These are phyloP conservation scores for Sporisorium exsertum DNA, from an alignment of 1,284 basidiomycete species.

Conservation along the genomic window DNA sequence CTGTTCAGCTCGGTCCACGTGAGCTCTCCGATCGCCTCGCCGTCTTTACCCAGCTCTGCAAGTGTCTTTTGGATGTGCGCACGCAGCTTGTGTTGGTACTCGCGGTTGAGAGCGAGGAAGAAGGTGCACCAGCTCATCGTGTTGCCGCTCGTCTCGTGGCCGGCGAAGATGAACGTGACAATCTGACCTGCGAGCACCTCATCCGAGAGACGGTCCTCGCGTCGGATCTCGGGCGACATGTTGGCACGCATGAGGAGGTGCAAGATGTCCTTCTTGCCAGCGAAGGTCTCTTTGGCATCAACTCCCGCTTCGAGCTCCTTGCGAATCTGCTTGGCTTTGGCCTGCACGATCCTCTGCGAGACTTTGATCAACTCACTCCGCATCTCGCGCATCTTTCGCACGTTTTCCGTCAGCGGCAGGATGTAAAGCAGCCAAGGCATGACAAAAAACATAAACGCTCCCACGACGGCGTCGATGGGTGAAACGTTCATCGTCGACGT, in stretches of 20 bases:
- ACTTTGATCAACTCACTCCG: conserved; percentile 39
- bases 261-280: conserved; percentile 51
- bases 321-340: conserved; percentile 43
- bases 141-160: conserved; percentile 64
- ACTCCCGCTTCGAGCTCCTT: conserved; percentile 48
- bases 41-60: conserved; percentile 40
- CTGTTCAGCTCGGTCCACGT: conserved; percentile 52
- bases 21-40: conserved; percentile 41
- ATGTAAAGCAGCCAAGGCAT: conserved; percentile 48
- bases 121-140: conserved; percentile 62
- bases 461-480: conserved; percentile 43
- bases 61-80: conserved; percentile 35
- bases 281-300: conserved; percentile 45
- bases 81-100: conserved; percentile 53
- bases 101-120: conserved; percentile 51
- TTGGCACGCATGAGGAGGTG: conserved; percentile 52
- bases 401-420: conserved; percentile 46
- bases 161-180: conserved; percentile 64
- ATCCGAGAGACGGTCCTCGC: conserved; percentile 48
- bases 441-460: conserved; percentile 52
- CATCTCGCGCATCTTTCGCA: conserved; percentile 50
- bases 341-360: conserved; percentile 41
- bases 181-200: conserved; percentile 57
- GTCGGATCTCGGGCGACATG: conserved; percentile 48
- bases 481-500: conserved; percentile 50